Conservation (phyloP, 23 red algal genomes). For the Chondrus crispus region DNA sequence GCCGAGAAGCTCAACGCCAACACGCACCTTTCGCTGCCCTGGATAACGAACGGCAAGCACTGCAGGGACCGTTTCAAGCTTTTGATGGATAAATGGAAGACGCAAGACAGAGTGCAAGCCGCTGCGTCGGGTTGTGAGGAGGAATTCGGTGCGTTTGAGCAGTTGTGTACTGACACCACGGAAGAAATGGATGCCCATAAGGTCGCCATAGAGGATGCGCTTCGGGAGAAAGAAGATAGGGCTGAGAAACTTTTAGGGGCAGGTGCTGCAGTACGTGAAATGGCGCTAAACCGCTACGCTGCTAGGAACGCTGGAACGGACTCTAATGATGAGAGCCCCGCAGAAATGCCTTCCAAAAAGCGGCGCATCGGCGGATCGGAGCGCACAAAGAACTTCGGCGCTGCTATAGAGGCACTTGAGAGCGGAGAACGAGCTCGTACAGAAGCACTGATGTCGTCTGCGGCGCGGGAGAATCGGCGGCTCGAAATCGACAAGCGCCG, state of each 20-base stretch:
- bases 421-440: too few relatives aligned
- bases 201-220: not conserved
- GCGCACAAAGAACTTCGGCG: too few relatives aligned
- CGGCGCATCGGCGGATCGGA: too few relatives aligned
- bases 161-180: not conserved
- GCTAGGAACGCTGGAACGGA: too few relatives aligned
- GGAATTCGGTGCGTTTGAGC: not conserved
- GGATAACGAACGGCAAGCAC: slow-evolving; percentile 7
- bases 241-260: not conserved
- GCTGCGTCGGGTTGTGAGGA: not conserved
- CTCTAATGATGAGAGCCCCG: too few relatives aligned
- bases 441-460: too few relatives aligned
- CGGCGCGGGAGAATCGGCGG: too few relatives aligned
- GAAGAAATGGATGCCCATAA: not conserved
- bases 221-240: not conserved
- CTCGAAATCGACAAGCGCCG: too few relatives aligned
- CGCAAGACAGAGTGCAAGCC: not conserved
- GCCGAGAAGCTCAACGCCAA: too few relatives aligned
- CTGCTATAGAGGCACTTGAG: too few relatives aligned
- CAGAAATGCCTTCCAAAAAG: too few relatives aligned
- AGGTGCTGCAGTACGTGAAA: not conserved
- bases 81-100: not conserved
- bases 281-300: not conserved
- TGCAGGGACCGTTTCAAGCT: not conserved
- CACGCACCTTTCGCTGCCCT: too few relatives aligned